Percentiles rank a stretch among this genome's conserved stretches.
These are phyloP conservation scores for Rutstroemia sp. DNA, from an alignment of 2,329 filamentous ascomycete genomes.

Conservation along the genomic window DNA sequence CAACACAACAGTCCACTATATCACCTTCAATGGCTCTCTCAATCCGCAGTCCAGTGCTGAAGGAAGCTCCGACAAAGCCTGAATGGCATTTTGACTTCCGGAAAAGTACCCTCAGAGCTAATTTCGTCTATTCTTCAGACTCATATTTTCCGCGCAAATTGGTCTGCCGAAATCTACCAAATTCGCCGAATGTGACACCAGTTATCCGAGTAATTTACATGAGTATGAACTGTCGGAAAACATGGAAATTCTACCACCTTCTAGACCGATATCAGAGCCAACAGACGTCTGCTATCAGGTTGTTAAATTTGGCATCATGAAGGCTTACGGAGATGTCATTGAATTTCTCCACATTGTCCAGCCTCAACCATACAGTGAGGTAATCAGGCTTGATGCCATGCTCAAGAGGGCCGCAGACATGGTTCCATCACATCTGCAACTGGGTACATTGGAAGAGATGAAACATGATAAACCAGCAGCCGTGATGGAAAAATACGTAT, in stretches of 20 bases:
- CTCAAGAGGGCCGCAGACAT: conserved; percentile 39
- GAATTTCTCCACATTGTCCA: conserved; percentile 42
- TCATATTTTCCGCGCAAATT: conserved; percentile 59
- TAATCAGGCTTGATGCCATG: conserved; percentile 40
- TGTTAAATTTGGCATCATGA: conserved; percentile 40
- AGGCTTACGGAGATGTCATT: conserved; percentile 44
- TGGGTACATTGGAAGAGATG: conserved; percentile 41
- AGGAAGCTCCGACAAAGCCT: neutral
- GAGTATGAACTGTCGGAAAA: conserved; percentile 58
- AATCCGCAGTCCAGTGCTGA: neutral
- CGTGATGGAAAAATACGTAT: conserved; percentile 45
- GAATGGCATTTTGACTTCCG: neutral
- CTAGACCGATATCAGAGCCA: conserved; percentile 48
- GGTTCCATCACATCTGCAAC: conserved; percentile 42
- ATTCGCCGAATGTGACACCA: conserved; percentile 55
- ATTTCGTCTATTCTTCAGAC: conserved; percentile 7
- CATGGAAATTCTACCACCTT: conserved; percentile 45
- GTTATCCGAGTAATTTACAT: conserved; percentile 53
- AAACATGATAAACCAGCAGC: conserved; percentile 38
- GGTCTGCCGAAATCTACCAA: conserved; percentile 60
- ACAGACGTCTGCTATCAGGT: conserved; percentile 50
- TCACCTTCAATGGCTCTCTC: too few species aligned
- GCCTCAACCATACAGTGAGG: conserved; percentile 41
- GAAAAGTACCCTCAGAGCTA: neutral
- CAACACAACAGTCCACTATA: too few species aligned